Base-by-base conservation (phyloP, 2,329 filamentous ascomycete species). In the Ascochyta fabae region DNA sequence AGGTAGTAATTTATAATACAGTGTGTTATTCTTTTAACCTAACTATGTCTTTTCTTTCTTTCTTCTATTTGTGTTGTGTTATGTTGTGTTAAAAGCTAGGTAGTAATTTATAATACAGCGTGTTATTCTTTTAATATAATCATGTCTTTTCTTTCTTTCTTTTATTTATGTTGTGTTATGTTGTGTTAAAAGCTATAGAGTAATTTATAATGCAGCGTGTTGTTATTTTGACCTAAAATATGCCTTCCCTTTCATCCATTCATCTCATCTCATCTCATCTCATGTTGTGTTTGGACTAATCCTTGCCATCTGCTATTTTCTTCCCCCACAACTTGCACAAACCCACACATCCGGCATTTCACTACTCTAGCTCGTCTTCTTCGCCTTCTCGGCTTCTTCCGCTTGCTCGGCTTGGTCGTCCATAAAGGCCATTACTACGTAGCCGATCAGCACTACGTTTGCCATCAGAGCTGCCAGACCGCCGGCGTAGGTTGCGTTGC, bases 401-500 rank as follows among this genome's bases (percentile, higher is more conserved):
- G 77, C 72, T 48, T 76, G 74, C 60, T 84, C 81, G 10, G 76
- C 77, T 56, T 84, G 81, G 70, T 98, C 95, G 75, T 99, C 95
- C 58, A 84, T 87, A 84, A 96, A 93, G 4, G 95, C 95, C 19
- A 96, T 91, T 53, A 97, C 79, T 39, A 98, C 86, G 76, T 98
- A 99, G n/a, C 84, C 87, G 53, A 98, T 84, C 46, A 99, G 80
- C 3, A 99, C 92, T 1, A 96, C 84, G 67, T 99, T 99, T 12
- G 95, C 95, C 74, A 96, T 87, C 46, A 98, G 78, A 19, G 95
- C 95, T 1, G 95, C 95, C 31, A 90, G 80, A 0, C 86, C 92
- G 13, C 93, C 95, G 3, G 93, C 92, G 67, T 87, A 94, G 1
- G 93, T 96, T 13, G 92, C 85, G 76, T 96, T 96, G 64, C 92